Conservation (phyloP, 2,329 filamentous ascomycete genomes). For the Ploettnerulaceae sp. region DNA sequence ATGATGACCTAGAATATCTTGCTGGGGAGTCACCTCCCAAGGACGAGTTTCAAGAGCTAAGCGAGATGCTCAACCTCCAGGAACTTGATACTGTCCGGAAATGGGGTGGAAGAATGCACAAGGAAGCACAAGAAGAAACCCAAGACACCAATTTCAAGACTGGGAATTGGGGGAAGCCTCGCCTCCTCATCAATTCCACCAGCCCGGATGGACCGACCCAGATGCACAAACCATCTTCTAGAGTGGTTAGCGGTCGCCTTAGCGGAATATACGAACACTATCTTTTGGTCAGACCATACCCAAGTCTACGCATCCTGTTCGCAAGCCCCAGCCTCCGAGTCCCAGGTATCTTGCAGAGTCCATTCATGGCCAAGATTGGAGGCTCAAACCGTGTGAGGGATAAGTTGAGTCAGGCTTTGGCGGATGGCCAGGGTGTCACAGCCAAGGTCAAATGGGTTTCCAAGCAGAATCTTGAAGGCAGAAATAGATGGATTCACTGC, state of each 20-base stretch:
- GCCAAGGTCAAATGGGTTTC: constrained; percentile 69
- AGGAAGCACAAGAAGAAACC: constrained; percentile 40
- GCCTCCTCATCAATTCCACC: constrained; percentile 38
- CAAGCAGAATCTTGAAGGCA: constrained; percentile 45
- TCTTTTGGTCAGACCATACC: constrained; percentile 61
- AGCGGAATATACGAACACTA: constrained; percentile 51
- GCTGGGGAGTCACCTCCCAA: constrained; percentile 35
- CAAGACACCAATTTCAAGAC: constrained; percentile 35
- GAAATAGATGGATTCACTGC: constrained; percentile 71
- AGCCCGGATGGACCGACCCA: constrained; percentile 22
- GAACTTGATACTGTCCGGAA: constrained; percentile 62
- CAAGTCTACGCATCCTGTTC: constrained; percentile 62
- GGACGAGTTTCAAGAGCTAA: constrained; percentile 61
- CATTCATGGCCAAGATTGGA: constrained; percentile 50
- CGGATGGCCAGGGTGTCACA: constrained; percentile 65
- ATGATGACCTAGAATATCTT: constrained; percentile 13
- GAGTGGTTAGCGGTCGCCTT: constrained; percentile 33
- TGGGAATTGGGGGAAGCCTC: constrained; percentile 38
- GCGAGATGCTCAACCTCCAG: constrained; percentile 63
- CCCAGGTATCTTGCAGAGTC: constrained; percentile 61
- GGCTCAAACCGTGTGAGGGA: constrained; percentile 45
- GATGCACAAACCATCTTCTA: constrained; percentile 3
- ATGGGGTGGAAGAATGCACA: constrained; percentile 60
- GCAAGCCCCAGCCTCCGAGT: constrained; percentile 63
- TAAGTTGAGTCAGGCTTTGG: constrained; percentile 53